A percentile compares a stretch with the other conserved stretches of the same genome.
Conservation (phyloP, 352 stramenopile genomes). For the Pythium plurisporium region DNA sequence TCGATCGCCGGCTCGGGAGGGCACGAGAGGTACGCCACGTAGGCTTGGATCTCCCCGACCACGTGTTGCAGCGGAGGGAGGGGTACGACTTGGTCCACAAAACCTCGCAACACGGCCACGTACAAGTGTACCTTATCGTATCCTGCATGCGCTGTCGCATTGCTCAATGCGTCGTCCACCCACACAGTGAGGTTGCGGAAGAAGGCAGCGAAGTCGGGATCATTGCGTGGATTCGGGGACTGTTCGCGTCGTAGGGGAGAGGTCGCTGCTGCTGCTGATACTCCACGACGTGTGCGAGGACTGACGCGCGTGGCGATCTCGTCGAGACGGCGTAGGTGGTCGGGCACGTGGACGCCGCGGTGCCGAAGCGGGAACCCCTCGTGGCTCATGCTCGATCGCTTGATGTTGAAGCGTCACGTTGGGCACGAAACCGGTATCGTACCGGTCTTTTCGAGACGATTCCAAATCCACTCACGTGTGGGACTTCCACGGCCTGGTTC, state of each 20-base stretch:
- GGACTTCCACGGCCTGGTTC: too few species aligned
- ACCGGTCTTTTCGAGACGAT: background rate
- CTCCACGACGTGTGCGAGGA: too few species aligned
- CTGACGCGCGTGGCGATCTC: too few species aligned
- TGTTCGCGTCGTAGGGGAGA: too few species aligned
- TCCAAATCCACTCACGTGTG: too few species aligned
- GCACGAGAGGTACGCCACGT: constrained; percentile 31
- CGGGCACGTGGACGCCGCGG: constrained; percentile 29
- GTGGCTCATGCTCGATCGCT: background rate
- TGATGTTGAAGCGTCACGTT: constrained; percentile 11
- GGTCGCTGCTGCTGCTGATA: too few species aligned
- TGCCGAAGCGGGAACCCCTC: constrained; percentile 27
- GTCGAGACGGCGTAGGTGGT: constrained; percentile 32
- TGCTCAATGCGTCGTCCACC: constrained; percentile 24
- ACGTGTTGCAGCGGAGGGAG: constrained; percentile 7
- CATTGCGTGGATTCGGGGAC: too few species aligned
- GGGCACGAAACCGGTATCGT: background rate
- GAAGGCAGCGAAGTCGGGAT: constrained; percentile 18
- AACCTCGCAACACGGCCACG: constrained; percentile 18
- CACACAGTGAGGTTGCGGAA: constrained; percentile 40
- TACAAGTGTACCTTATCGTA: constrained; percentile 36
- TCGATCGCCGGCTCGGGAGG: background rate
- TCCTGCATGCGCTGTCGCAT: constrained; percentile 16
- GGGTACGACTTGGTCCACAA: constrained; percentile 28
- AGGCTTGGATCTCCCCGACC: constrained; percentile 22